Conservation (phyloP, 2,329 filamentous ascomycete genomes). For the Coniella vitis region DNA sequence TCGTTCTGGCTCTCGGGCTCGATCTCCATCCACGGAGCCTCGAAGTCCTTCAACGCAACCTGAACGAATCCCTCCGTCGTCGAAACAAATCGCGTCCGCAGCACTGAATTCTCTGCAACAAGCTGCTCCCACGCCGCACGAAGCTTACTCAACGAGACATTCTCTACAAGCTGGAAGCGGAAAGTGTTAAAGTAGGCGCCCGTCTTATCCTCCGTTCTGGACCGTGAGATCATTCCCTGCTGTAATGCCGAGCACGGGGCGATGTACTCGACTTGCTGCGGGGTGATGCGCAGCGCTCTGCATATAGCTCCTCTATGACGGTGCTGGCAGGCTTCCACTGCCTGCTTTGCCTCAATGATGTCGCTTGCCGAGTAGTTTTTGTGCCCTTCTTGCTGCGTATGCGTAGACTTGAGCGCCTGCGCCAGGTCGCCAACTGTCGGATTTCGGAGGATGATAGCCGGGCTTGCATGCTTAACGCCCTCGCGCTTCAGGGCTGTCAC, state of each 20-base stretch:
- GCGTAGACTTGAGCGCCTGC: slow-evolving; percentile 25
- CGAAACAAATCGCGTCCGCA: slow-evolving; percentile 66
- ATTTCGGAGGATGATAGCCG: slow-evolving; percentile 62
- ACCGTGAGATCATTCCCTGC: slow-evolving; percentile 74
- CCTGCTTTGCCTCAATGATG: slow-evolving; percentile 48
- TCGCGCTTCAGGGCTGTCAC: slow-evolving; percentile 54
- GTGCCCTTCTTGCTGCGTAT: neutral
- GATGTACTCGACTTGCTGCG: slow-evolving; percentile 60
- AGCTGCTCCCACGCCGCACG: slow-evolving; percentile 50
- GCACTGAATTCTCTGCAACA: slow-evolving; percentile 48
- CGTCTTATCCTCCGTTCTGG: slow-evolving; percentile 44
- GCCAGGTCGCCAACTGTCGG: slow-evolving; percentile 43
- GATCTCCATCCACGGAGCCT: slow-evolving; percentile 35
- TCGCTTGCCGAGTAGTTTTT: slow-evolving; percentile 13
- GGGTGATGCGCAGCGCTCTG: slow-evolving; percentile 41
- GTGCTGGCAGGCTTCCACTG: slow-evolving; percentile 57
- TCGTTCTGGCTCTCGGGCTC: slow-evolving; percentile 25
- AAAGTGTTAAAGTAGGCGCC: slow-evolving; percentile 76
- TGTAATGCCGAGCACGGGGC: slow-evolving; percentile 81
- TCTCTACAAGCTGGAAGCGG: slow-evolving; percentile 43
- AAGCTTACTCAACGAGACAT: slow-evolving; percentile 41
- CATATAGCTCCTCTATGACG: slow-evolving; percentile 48
- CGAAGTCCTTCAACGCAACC: slow-evolving; percentile 46
- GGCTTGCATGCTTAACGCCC: slow-evolving; percentile 54
- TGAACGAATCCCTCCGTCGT: slow-evolving; percentile 74